Evolutionary conservation across 306 rosid species (phyloP).

Genomic region (Sechiopsis laciniata): DNA sequence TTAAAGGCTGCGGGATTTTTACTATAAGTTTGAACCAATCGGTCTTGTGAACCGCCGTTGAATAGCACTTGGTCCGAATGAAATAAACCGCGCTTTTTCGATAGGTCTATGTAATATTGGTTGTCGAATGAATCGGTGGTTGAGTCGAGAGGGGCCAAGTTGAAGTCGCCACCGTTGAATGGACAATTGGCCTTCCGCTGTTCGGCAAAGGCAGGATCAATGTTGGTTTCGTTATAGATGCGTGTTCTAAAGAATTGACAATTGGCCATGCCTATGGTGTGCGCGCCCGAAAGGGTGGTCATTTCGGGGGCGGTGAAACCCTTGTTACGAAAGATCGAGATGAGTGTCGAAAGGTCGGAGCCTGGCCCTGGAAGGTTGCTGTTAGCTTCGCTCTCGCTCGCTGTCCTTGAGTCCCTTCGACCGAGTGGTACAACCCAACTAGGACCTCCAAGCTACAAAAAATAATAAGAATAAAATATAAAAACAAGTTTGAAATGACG

Average conservation of each 20-base stretch:
- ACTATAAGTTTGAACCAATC: slow-evolving; percentile 49
- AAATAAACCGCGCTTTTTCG: slow-evolving; percentile 50
- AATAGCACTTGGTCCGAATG: slow-evolving; percentile 74
- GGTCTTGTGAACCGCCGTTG: slow-evolving; percentile 49
- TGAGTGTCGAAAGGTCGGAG: slow-evolving; percentile 44
- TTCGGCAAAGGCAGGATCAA: slow-evolving; percentile 43
- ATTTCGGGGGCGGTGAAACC: slow-evolving; percentile 44
- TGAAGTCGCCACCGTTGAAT: slow-evolving; percentile 39
- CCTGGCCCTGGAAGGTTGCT: slow-evolving; percentile 47
- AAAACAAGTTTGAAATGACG: no score
- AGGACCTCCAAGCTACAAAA: slow-evolving; percentile 66
- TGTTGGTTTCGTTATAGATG: slow-evolving; percentile 65
- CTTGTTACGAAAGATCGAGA: slow-evolving; percentile 31
- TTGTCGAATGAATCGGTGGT: slow-evolving; percentile 45
- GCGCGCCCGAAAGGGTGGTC: slow-evolving; percentile 66
- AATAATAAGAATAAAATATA: no score
- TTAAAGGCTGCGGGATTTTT: slow-evolving; percentile 25
- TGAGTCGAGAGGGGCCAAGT: slow-evolving; percentile 54
- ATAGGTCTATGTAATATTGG: slow-evolving; percentile 43
- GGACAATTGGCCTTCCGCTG: slow-evolving; percentile 43
- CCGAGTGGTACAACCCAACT: slow-evolving; percentile 57
- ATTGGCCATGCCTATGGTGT: slow-evolving; percentile 51
- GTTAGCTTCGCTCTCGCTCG: slow-evolving; percentile 56
- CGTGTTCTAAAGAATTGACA: slow-evolving; percentile 49
- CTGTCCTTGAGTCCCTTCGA: slow-evolving; percentile 66